Evolutionary conservation across 108 stramenopile species (phyloP).

Genomic region (Cyclotella sp.): DNA sequence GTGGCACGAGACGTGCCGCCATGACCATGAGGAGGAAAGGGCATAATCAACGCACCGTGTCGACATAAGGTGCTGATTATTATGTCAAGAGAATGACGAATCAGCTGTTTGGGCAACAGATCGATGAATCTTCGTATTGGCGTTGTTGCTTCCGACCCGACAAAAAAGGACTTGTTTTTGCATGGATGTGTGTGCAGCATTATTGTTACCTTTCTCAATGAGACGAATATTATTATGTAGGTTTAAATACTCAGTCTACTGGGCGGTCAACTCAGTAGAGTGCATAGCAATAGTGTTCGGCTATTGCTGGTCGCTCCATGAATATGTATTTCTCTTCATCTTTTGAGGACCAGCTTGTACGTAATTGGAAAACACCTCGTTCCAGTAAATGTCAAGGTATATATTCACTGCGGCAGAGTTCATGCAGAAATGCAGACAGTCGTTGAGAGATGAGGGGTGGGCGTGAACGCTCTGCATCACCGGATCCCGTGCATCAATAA

Average conservation of each 20-base stretch:
- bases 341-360: background rate
- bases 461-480: constrained; percentile 39
- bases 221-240: no score
- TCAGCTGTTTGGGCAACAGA: constrained; percentile 14
- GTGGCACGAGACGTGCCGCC: constrained; percentile 16
- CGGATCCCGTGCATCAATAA: constrained; percentile 25
- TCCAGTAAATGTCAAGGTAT: constrained; percentile 37
- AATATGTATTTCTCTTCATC: no score
- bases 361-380: constrained; percentile 17
- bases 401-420: constrained; percentile 34
- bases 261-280: no score
- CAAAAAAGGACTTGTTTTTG: no score
- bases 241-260: no score
- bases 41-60: constrained; percentile 16
- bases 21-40: constrained; percentile 2
- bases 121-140: background rate
- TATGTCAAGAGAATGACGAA: constrained; percentile 44
- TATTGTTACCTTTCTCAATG: no score
- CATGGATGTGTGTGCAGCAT: no score
- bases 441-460: background rate
- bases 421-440: constrained; percentile 38
- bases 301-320: no score
- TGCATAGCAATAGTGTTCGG: no score
- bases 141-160: constrained; percentile 7
- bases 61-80: constrained; percentile 48